phyloP scores from a whole-genome alignment of 2,329 filamentous ascomycete species.

The Raffaelea albimanens region DNA sequence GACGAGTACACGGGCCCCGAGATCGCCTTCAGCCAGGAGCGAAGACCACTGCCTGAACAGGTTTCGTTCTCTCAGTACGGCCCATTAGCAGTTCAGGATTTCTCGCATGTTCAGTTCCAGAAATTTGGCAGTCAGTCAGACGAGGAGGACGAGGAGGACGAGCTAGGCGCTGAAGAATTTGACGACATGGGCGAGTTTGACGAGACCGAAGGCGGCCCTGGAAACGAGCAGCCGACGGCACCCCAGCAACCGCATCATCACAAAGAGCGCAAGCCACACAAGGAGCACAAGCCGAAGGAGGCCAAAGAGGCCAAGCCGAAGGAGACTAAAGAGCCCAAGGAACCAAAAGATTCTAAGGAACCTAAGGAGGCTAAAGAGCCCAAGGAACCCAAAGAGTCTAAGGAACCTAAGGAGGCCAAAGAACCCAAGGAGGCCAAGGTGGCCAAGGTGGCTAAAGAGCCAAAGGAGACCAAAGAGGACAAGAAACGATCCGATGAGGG shows the following conservation, averaged over 20 bases:
- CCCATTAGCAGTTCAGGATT: slow-evolving; percentile 28
- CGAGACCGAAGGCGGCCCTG: neutral
- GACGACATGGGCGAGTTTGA: slow-evolving; percentile 12
- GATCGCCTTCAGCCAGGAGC: slow-evolving; percentile 28
- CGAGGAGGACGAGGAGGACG: slow-evolving; percentile 19
- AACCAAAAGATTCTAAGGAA: neutral
- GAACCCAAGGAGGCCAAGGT: neutral
- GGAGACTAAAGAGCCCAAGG: neutral
- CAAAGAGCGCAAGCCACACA: neutral
- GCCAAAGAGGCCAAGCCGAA: neutral
- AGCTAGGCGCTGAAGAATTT: no score
- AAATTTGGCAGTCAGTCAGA: slow-evolving; percentile 28
- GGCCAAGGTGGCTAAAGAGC: neutral
- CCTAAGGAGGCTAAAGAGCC: neutral
- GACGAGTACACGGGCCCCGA: slow-evolving; percentile 9
- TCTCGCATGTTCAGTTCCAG: slow-evolving; percentile 32
- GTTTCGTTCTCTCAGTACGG: slow-evolving; percentile 33
- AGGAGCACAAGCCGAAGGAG: neutral
- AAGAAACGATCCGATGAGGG: slow-evolving; percentile 7
- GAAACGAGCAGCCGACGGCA: neutral
- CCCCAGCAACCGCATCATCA: neutral
- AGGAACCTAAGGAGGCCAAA: neutral
- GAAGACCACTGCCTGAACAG: slow-evolving; percentile 28
- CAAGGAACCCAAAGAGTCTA: neutral
- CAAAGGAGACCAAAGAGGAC: neutral